phyloP scores from a whole-genome alignment of 1,284 basidiomycete species.

The Ganoderma lucidum region DNA sequence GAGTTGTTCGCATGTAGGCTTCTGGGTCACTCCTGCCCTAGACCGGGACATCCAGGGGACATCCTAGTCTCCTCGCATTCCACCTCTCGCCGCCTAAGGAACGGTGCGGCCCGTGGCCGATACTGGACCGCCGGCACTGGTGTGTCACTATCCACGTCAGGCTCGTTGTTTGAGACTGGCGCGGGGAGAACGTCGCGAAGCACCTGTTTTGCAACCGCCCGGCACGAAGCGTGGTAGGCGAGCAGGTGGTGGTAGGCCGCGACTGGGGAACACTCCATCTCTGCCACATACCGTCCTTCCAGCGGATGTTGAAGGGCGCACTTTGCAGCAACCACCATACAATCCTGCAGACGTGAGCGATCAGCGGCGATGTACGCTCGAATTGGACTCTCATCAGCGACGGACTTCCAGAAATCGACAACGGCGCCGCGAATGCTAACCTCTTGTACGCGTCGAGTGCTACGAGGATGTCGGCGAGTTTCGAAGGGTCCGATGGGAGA shows the following conservation, averaged over 20 bases:
- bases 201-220: not conserved
- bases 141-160: not conserved
- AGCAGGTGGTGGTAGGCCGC: constrained; percentile 7
- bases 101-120: not conserved
- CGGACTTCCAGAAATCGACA: not conserved
- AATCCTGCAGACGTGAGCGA: not conserved
- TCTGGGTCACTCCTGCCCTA: not conserved
- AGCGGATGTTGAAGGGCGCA: not conserved
- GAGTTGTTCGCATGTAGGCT: not conserved
- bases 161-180: not conserved
- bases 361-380: not conserved
- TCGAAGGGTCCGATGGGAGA: not conserved
- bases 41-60: not conserved
- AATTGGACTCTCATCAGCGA: not conserved
- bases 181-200: not conserved
- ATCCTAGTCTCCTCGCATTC: not conserved
- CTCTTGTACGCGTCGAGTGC: not conserved
- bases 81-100: too few relatives aligned
- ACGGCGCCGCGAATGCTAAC: not conserved
- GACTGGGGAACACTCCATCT: constrained; percentile 8
- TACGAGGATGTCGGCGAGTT: not conserved
- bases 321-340: not conserved
- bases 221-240: constrained; percentile 9
- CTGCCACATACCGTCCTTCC: constrained; percentile 3
- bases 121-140: not conserved